Evolutionary conservation across 352 stramenopile genomes (phyloP), one percentile per base, ranked within the genome.

Genomic region (Globisporangium emineosum): DNA sequence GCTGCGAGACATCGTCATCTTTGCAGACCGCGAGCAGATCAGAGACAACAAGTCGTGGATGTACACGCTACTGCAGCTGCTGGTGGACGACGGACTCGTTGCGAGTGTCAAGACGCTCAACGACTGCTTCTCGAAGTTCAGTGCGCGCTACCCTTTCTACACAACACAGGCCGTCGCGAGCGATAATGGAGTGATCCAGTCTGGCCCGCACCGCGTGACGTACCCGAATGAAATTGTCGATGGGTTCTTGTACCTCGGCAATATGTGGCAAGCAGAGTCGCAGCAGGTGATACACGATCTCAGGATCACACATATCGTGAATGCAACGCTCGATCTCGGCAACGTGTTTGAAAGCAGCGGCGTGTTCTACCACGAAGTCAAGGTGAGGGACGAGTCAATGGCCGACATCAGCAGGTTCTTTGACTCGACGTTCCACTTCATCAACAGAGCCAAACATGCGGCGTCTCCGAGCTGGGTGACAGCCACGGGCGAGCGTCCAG

Each of bases 151-250:
- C 52, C 83, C 81, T 60, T 92, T 92, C 69, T 90, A 86, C 72
- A 90, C 79, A 45, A 75, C 72, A 17, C 19, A 51, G 2, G 63
- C 68, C 10, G 57, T 72, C 33, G 33, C 32, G 19, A 49, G 51
- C 51, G 58, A 63, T 37, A 60, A 63, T 33, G 67, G 65, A 2
- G 66, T 77, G 42, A 42, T 78, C 32, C 62, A 79, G 35, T 66
- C 70, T 5, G 69, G 75, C 7, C 9, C 52, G 42, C 57, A 79
- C 58, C 70, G 77, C n/a, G 70, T 89, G 55, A 79, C 71, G 25
- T 92, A 88, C 43, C 83, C 83, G n/a, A 89, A 88, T 59, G 83
- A 92, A 47, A 83, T 92, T 60, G 29, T 88, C 47, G 69, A 79
- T 15, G 68, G 72, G 43, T 87, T 90, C 32, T 63, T 92, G 35